phyloP scores from a whole-genome alignment of 768 basidiomycete genomes.

The Leccinellum albellum region DNA sequence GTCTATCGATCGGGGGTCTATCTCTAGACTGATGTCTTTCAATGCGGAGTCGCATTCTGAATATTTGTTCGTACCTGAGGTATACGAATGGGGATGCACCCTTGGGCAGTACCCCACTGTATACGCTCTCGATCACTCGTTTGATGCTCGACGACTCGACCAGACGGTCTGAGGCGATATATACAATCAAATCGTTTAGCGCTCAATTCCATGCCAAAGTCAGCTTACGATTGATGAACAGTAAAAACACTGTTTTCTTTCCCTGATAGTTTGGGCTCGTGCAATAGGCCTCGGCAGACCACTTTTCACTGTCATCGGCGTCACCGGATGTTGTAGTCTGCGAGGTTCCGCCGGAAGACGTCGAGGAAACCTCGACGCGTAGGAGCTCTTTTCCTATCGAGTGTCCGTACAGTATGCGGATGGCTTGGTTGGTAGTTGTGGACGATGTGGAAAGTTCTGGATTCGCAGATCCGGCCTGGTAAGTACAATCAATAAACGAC shows the following conservation, averaged over 20 bases:
- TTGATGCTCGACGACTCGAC: slow-evolving; percentile 89
- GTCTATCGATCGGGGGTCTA: slow-evolving; percentile 86
- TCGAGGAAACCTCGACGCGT: slow-evolving; percentile 37
- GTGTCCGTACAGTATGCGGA: slow-evolving; percentile 78
- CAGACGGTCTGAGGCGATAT: slow-evolving; percentile 62
- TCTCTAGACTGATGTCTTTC: slow-evolving; percentile 53
- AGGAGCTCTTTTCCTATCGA: slow-evolving; percentile 75
- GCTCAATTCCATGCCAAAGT: not conserved
- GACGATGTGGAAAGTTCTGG: slow-evolving; percentile 84
- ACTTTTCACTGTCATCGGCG: slow-evolving; percentile 42
- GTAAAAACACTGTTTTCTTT: slow-evolving; percentile 78
- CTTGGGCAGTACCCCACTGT: slow-evolving; percentile 83
- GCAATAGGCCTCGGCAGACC: slow-evolving; percentile 72
- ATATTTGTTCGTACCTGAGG: slow-evolving; percentile 58
- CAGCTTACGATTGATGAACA: slow-evolving; percentile 91
- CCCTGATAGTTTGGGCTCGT: slow-evolving; percentile 87
- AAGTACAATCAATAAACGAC: slow-evolving; percentile 1
- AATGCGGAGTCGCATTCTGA: not conserved
- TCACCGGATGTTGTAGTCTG: slow-evolving; percentile 14
- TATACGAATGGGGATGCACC: slow-evolving; percentile 91
- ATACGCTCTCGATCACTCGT: slow-evolving; percentile 81
- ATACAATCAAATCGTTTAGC: not conserved
- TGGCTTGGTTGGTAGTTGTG: slow-evolving; percentile 60
- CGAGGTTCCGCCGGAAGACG: slow-evolving; percentile 19
- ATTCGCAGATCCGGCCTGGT: slow-evolving; percentile 63